These are phyloP conservation scores for Pezicula carpinea DNA, from an alignment of 2,329 filamentous ascomycete genomes.

Conservation along the genomic window DNA sequence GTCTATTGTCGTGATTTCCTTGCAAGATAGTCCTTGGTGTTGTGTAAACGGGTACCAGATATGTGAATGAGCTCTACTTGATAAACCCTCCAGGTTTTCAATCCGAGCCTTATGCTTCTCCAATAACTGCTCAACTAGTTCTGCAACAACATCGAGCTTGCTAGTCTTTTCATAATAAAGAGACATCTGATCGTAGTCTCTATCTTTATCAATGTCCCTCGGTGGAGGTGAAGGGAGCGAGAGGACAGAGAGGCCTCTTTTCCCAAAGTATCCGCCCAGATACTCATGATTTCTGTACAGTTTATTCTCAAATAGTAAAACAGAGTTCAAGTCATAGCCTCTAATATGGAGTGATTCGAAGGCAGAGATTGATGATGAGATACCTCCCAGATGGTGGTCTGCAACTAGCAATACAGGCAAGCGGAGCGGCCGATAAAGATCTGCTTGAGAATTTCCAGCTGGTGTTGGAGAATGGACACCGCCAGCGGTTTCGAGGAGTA, in stretches of 20 bases:
- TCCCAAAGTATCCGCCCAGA: constrained; percentile 60
- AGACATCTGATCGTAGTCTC: constrained; percentile 54
- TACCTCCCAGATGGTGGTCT: constrained; percentile 72
- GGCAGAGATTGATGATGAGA: constrained; percentile 74
- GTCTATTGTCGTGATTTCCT: constrained; percentile 70
- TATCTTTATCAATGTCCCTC: constrained; percentile 28
- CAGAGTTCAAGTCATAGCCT: constrained; percentile 69
- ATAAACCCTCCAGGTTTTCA: constrained; percentile 55
- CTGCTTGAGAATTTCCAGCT: constrained; percentile 71
- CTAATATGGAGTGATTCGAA: constrained; percentile 74
- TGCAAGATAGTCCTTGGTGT: constrained; percentile 56
- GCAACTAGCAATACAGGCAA: constrained; percentile 70
- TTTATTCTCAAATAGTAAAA: constrained; percentile 64
- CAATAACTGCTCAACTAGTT: constrained; percentile 47
- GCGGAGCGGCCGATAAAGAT: constrained; percentile 71
- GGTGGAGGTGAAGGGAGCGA: constrained; percentile 56
- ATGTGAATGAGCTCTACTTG: constrained; percentile 50
- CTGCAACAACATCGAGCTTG: constrained; percentile 32
- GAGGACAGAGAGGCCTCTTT: constrained; percentile 52
- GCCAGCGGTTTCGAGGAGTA: constrained; percentile 76
- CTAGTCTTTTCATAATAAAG: constrained; percentile 56
- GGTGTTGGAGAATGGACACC: constrained; percentile 77
- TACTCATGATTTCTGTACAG: constrained; percentile 66
- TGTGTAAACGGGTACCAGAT: constrained; percentile 92
- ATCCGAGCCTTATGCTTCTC: constrained; percentile 52